Conservation (phyloP, 768 basidiomycete genomes). For the Boletellus sp. region DNA sequence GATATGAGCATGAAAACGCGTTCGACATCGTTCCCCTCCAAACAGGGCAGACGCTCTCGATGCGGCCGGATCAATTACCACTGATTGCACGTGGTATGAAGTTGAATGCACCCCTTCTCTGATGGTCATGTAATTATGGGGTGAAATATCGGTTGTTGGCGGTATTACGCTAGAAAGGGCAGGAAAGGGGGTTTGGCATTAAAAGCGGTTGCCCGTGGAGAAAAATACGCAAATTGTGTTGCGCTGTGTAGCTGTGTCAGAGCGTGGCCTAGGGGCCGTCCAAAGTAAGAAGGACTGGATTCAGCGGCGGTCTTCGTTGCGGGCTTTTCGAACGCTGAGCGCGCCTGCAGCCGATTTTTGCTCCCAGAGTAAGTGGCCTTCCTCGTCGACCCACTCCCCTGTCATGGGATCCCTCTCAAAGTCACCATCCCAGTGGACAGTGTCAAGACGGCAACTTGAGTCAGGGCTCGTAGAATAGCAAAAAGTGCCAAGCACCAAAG, state of each 20-base stretch:
- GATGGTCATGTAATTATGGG: conserved; percentile 21
- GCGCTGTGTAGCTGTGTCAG: conserved; percentile 12
- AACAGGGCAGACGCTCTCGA: conserved; percentile 1
- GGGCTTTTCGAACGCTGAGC: conserved; percentile 34
- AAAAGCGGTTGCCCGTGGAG: conserved; percentile 18
- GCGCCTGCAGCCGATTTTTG: conserved; percentile 43
- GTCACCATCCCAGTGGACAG: conserved; percentile 81
- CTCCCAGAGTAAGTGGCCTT: conserved; percentile 67
- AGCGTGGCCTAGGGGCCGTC: conserved; percentile 2
- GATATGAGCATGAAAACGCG: conserved; percentile 17
- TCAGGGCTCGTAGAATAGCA: no score
- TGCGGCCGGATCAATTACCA: conserved; percentile 19
- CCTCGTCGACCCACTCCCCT: conserved; percentile 65
- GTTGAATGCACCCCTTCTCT: conserved; percentile 18
- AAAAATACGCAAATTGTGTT: conserved; percentile 24
- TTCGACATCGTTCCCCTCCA: conserved; percentile 17
- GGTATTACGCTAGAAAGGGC: conserved; percentile 17
- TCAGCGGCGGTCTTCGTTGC: conserved; percentile 39
- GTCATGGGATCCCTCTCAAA: conserved; percentile 69
- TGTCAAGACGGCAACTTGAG: no score
- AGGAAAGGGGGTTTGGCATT: conserved; percentile 12
- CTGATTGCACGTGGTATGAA: conserved; percentile 9
- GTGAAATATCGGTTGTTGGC: conserved; percentile 15
- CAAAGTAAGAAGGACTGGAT: not conserved
- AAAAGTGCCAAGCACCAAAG: no score